These are phyloP conservation scores for Tetrahymena elliotti DNA, from an alignment of 73 alveolate genomes.

Conservation along the genomic window DNA sequence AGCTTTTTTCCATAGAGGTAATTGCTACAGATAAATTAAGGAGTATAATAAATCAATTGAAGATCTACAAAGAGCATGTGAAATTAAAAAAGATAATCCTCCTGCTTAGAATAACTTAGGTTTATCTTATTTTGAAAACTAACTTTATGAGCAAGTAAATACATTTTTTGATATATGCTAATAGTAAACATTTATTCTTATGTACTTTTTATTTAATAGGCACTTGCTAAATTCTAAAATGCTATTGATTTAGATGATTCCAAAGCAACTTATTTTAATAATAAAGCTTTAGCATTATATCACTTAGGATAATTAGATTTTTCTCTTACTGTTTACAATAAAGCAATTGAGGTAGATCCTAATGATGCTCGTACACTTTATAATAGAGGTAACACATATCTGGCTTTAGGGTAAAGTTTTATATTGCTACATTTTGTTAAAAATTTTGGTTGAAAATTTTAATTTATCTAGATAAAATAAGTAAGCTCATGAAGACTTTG, in stretches of 20 bases:
- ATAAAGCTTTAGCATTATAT: conserved; percentile 70
- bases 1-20: conserved; percentile 68
- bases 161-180: neutral
- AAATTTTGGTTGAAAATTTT: neutral
- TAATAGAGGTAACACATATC: conserved; percentile 75
- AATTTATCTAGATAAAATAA: neutral
- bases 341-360: conserved; percentile 62
- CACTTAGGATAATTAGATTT: conserved; percentile 55
- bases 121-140: conserved; percentile 62
- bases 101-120: conserved; percentile 82
- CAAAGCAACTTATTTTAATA: conserved; percentile 56
- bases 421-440: too few species aligned
- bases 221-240: conserved; percentile 57
- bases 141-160: conserved; percentile 45
- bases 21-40: conserved; percentile 60
- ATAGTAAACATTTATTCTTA: too few species aligned
- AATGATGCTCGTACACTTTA: conserved; percentile 69
- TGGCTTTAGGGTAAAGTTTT: conserved; percentile 40
- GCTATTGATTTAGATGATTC: conserved; percentile 66
- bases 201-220: too few species aligned
- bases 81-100: conserved; percentile 63
- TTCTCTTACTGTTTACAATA: conserved; percentile 64
- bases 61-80: conserved; percentile 75
- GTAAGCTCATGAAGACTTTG: conserved; percentile 73
- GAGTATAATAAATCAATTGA: conserved; percentile 57